These are phyloP conservation scores for Colletotrichum kahawae DNA, from an alignment of 2,329 filamentous ascomycete genomes.

Conservation along the genomic window DNA sequence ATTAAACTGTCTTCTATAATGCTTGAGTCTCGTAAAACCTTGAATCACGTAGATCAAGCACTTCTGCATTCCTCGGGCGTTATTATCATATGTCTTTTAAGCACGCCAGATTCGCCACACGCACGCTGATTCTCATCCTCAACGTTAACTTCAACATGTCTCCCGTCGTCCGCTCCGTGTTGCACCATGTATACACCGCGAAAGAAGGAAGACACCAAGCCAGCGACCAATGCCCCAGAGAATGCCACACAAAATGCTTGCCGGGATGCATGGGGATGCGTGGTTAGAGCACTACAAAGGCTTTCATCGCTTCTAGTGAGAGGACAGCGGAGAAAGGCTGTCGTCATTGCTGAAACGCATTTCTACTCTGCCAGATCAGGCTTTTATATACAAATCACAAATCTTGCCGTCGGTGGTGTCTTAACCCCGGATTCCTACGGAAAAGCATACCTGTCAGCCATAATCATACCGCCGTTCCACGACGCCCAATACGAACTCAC, in stretches of 20 bases:
- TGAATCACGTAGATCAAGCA: too few species aligned
- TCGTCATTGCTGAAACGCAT: not conserved
- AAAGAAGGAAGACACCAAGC: accelerated
- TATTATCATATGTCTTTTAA: too few species aligned
- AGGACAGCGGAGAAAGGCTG: too few species aligned
- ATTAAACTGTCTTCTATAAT: too few species aligned
- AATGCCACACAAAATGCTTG: too few species aligned
- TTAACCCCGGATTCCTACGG: accelerated
- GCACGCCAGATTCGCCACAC: too few species aligned
- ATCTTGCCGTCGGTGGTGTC: accelerated
- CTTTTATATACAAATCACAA: accelerated
- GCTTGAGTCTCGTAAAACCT: accelerated
- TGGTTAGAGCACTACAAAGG: not conserved
- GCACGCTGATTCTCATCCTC: too few species aligned
- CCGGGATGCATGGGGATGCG: not conserved
- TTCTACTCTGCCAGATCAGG: not conserved
- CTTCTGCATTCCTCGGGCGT: too few species aligned
- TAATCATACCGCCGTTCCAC: too few species aligned
- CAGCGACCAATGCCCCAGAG: not conserved
- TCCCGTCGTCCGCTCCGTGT: accelerated
- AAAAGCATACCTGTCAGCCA: not conserved
- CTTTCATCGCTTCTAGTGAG: not conserved
- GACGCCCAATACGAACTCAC: too few species aligned
- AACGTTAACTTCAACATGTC: not conserved
- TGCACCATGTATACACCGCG: accelerated